Conservation (phyloP, 1,139 yeast species). For the Arxiozyma telluris region DNA sequence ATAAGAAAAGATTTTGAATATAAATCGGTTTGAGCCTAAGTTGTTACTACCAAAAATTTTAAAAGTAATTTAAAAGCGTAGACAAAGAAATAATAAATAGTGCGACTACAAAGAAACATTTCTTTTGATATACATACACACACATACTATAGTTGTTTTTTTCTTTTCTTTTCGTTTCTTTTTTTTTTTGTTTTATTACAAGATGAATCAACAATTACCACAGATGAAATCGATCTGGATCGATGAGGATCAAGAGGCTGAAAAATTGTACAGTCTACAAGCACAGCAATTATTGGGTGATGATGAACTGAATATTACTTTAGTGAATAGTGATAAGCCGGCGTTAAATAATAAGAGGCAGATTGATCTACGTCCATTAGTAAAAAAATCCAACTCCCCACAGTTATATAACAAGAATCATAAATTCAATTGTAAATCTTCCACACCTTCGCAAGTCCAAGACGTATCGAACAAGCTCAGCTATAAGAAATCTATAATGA, state of each 20-base stretch:
- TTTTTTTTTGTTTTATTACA: too few relatives aligned
- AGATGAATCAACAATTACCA: conserved; percentile 14
- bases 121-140: too few relatives aligned
- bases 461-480: background rate
- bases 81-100: background rate
- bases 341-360: conserved; percentile 26
- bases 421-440: background rate
- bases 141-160: too few relatives aligned
- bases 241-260: conserved; percentile 33
- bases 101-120: background rate
- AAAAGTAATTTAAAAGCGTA: too few relatives aligned
- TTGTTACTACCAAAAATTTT: too few relatives aligned
- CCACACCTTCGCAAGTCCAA: background rate
- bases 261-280: conserved; percentile 26
- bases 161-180: too few relatives aligned
- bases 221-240: conserved; percentile 36
- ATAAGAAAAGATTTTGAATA: too few relatives aligned
- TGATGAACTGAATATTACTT: conserved; percentile 23
- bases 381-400: conserved; percentile 1
- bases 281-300: conserved; percentile 25
- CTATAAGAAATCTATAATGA: conserved; percentile 17
- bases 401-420: background rate
- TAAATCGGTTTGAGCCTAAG: background rate
- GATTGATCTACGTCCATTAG: conserved; percentile 31
- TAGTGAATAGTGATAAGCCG: conserved; percentile 31